phyloP scores from a whole-genome alignment of 208 protist genomes.

The Tritrichomonas musculus region DNA sequence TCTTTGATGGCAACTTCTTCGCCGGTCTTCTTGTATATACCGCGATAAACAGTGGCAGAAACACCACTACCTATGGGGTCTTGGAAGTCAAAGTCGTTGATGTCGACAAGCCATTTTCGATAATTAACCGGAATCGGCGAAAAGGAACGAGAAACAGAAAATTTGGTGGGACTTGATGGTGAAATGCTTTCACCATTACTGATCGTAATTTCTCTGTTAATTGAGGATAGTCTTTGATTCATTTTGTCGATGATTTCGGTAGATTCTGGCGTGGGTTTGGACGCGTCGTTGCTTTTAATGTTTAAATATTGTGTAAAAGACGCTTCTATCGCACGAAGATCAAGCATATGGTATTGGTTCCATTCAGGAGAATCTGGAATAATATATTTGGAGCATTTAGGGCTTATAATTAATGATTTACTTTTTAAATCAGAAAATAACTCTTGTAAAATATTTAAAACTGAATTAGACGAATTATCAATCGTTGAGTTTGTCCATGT shows the following conservation, averaged over 20 bases:
- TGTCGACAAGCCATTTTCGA: neutral
- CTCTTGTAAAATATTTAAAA: neutral
- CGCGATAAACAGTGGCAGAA: neutral
- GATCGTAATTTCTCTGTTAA: neutral
- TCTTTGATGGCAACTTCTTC: slow-evolving; percentile 26
- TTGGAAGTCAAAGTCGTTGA: neutral
- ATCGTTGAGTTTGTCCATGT: neutral
- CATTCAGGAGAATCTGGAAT: neutral
- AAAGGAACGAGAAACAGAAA: neutral
- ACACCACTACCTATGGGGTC: neutral
- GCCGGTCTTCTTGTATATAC: neutral
- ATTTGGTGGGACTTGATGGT: neutral
- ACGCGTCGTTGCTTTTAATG: neutral
- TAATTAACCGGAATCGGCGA: neutral
- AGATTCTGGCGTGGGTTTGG: neutral
- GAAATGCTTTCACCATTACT: neutral
- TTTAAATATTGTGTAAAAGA: neutral
- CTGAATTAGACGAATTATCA: neutral
- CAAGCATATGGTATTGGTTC: neutral
- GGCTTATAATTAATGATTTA: neutral
- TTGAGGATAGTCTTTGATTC: neutral
- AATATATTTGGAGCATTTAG: neutral
- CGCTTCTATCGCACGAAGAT: neutral
- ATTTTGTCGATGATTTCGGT: no score
- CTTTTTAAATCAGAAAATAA: neutral